Base-by-base conservation (phyloP, 2,329 filamentous ascomycete species). In the Penicillium digitatum region DNA sequence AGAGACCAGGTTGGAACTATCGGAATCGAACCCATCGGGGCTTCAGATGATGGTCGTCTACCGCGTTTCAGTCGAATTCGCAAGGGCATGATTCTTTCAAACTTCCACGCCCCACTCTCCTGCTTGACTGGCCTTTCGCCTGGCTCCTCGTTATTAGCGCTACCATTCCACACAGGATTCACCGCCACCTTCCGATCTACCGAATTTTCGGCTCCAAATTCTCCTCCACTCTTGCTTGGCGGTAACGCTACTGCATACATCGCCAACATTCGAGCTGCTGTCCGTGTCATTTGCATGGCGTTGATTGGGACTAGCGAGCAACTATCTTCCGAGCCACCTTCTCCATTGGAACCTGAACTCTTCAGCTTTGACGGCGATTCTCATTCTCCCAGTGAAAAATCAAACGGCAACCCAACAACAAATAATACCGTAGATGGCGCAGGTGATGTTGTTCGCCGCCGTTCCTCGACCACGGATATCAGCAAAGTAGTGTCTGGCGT, bases 1-100 rank as follows among this genome's bases (percentile, higher is more conserved):
- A 81, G 86, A 16, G 90, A 90, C 10, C 93, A 99, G 73, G 91
- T 93, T 6, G 94, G 93, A 0, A 96, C 92, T 0, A 82, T 99
- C 51, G 93, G 92, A 0, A 78, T 97, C 48, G 81, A 87, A 52
- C 65, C 66, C 10, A 58, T 72, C 18, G 50, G 56, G 5, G 54
- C 58, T 20, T 45, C 57, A 3, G 60, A 65, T 3, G 60, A 66
- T 31, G 62, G 65, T 8, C 58, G 60, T 35, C 40, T 59, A 14
- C 63, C 66, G 12, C 66, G 62, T 22, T 60, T 75, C n/a, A 69
- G 71, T 16, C 68, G 79, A 27, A 76, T 84, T 14, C 76, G 83
- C 26, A 93, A 95, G 72, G 93, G 93, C 20, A 95, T 96, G 87
- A 84, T 96, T 1, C 74, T 96, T 12, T 82, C 85, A 10, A 79